Conservation (phyloP, 768 basidiomycete genomes). For the Coprinopsis sp. region DNA sequence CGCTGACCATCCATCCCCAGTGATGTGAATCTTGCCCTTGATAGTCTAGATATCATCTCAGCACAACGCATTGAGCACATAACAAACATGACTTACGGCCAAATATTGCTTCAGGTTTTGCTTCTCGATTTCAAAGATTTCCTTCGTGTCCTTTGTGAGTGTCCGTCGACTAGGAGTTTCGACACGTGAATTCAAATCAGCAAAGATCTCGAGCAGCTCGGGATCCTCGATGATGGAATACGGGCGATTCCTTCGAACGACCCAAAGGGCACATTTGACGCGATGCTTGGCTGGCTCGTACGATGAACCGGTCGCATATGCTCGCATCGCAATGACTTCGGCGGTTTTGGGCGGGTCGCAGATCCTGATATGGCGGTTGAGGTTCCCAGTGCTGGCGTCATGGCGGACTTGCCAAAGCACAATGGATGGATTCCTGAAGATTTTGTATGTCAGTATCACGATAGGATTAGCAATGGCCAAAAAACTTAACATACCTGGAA, state of each 20-base stretch:
- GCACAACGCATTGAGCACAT: background rate
- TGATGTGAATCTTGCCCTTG: background rate
- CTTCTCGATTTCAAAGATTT: background rate
- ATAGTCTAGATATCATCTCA: background rate
- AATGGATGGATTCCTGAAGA: constrained; percentile 11
- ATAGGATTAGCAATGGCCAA: background rate
- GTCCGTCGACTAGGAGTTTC: background rate
- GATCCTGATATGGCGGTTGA: constrained; percentile 11
- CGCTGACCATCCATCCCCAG: background rate
- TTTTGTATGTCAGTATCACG: too few species aligned
- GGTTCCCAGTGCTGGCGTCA: constrained; percentile 19
- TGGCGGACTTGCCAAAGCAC: constrained; percentile 14
- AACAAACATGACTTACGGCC: too few species aligned
- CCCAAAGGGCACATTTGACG: too few species aligned
- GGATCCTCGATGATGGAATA: background rate
- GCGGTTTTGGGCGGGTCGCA: constrained; percentile 9
- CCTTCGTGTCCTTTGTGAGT: background rate
- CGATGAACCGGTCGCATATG: too few species aligned
- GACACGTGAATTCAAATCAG: background rate
- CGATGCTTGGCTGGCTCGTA: too few species aligned
- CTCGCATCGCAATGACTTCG: too few species aligned
- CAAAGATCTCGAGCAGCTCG: background rate
- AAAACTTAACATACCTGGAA: constrained; percentile 2
- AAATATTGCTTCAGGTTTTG: too few species aligned
- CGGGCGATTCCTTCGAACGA: too few species aligned